Base-by-base conservation (phyloP, 805 yeast species). In the Kluyveromyces starmeri region DNA sequence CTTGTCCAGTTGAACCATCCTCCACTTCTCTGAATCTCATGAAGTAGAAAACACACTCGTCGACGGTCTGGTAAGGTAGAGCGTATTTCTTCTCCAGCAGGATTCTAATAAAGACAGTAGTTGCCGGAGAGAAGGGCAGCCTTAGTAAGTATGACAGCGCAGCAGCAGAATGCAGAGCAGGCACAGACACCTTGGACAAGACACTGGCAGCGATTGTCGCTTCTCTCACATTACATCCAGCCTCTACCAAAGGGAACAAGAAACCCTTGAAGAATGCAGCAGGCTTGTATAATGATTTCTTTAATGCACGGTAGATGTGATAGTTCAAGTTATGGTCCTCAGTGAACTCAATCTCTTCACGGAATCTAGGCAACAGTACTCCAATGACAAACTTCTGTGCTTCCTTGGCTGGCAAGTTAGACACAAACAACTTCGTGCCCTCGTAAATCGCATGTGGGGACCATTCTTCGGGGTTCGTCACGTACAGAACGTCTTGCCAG, bases 221-320 rank as follows among this genome's bases (percentile, higher is more conserved):
- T 59, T 92, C 99, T 52, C 94, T 75, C 7, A 84, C 78, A 4
- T 95, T 71, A 59, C 97, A 88, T 35, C 83, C 83, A n/a, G 75
- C 71, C 50, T 85, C 94, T 12, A 86, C 83, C 39, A 92, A 66
- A 16, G 96, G 97, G 55, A 92, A 83, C 40, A 92, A 65, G 52
- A 92, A 86, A 1, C 98, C 99, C 60, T 86, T 89, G 71, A 89
- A 92, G 53, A 89, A 92, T 8, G 98, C 98, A 36, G 92, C 86
- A 20, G 99, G 98, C 59, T 92, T 92, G 67, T 92, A 92, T 36
- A 94, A 69, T 0, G 96, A 75, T 63, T 92, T 92, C 60, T 88
- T 89, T 47, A 92, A 63, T 0, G 98, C 78, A 51, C 96, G 75
- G 59, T 92, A 92, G 27, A 92, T 67, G 55, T 92, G 99, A 55